Conservation (phyloP, 2,329 filamentous ascomycete genomes). For the Cercospora zeae-maydis region DNA sequence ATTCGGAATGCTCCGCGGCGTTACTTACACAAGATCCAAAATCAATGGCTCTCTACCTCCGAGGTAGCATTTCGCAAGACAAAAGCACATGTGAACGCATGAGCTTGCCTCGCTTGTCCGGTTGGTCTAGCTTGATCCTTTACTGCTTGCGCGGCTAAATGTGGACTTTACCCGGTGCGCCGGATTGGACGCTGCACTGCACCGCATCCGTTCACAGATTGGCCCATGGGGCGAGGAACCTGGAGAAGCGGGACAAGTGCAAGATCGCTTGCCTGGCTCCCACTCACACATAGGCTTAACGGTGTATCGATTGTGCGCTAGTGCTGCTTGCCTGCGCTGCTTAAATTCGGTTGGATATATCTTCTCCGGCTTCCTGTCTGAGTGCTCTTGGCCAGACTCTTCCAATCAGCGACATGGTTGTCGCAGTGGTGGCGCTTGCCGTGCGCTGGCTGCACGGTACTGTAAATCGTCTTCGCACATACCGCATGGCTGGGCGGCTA, state of each 20-base stretch:
- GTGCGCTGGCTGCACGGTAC: neutral
- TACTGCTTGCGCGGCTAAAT: slow-evolving; percentile 5
- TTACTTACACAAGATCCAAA: too few relatives aligned
- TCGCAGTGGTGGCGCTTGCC: slow-evolving; percentile 2
- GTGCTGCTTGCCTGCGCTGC: neutral
- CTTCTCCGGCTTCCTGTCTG: slow-evolving; percentile 38
- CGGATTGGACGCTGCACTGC: neutral
- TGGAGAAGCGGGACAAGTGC: slow-evolving; percentile 4
- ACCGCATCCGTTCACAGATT: neutral
- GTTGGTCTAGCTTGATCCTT: neutral
- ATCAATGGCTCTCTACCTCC: too few relatives aligned
- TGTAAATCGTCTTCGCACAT: neutral
- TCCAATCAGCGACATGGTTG: neutral
- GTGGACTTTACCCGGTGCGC: slow-evolving; percentile 4
- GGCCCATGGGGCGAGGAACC: slow-evolving; percentile 1
- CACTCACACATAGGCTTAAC: neutral
- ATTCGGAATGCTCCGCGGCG: too few relatives aligned
- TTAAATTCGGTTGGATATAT: slow-evolving; percentile 1
- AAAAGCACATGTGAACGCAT: neutral
- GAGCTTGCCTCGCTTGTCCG: slow-evolving; percentile 2
- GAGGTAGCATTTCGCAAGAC: too few relatives aligned
- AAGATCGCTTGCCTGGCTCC: neutral
- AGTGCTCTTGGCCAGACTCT: slow-evolving; percentile 44
- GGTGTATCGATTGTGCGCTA: neutral
- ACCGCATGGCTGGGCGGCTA: slow-evolving; percentile 7